Conservation (phyloP, 2,329 filamentous ascomycete species). For the Neonectria coccinea region DNA sequence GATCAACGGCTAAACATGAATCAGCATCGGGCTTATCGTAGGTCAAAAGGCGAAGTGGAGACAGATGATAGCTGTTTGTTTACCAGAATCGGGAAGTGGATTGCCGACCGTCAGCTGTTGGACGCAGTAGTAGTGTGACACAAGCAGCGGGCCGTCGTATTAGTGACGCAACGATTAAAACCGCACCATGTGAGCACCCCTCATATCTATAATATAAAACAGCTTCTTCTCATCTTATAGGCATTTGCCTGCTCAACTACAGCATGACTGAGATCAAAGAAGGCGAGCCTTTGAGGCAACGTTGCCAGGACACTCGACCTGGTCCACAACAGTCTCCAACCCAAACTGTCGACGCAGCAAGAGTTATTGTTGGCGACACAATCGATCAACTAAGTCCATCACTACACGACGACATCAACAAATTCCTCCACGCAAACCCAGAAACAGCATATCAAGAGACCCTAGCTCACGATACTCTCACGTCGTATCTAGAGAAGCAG, state of each 20-base stretch:
- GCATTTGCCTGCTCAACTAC: not conserved
- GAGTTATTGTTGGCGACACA: conserved; percentile 3
- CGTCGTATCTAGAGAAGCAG: conserved; percentile 20
- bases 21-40: not conserved
- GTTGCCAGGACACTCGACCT: not conserved
- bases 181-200: not conserved
- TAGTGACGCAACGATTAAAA: conserved; percentile 3
- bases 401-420: conserved; percentile 16
- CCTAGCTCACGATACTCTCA: conserved; percentile 25
- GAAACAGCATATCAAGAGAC: conserved; percentile 31
- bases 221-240: not conserved
- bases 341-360: not conserved
- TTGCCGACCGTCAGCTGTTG: conserved; percentile 27
- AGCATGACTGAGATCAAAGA: conserved; percentile 1
- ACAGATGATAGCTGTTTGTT: not conserved
- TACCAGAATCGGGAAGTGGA: conserved; percentile 9
- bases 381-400: conserved; percentile 12
- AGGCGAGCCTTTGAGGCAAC: not conserved
- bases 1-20: not conserved
- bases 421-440: conserved; percentile 24
- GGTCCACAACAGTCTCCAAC: not conserved
- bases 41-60: not conserved
- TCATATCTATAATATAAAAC: not conserved
- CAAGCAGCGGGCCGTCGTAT: not conserved
- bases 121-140: conserved; percentile 7